These are phyloP conservation scores for Phaeoacremonium minimum DNA, from an alignment of 2,329 filamentous ascomycete species.

Conservation along the genomic window DNA sequence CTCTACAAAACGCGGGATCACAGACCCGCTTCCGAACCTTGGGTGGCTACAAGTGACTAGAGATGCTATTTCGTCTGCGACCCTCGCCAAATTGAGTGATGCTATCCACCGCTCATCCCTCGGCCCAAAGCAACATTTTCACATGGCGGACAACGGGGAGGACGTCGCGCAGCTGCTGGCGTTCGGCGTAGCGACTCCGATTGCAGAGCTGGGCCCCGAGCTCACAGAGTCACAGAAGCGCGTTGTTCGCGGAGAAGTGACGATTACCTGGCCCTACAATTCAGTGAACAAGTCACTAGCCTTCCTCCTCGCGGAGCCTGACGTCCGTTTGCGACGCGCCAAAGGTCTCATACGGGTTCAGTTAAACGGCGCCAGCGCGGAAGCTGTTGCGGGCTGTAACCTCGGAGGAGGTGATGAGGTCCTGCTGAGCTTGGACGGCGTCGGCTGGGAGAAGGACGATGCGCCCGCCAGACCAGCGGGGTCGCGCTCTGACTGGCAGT, in stretches of 20 bases:
- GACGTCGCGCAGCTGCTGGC: slow-evolving; percentile 13
- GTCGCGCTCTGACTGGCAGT: slow-evolving; percentile 52
- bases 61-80: too few species aligned
- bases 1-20: too few species aligned
- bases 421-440: slow-evolving; percentile 64
- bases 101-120: too few species aligned
- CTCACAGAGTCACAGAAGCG: slow-evolving; percentile 33
- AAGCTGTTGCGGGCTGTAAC: slow-evolving; percentile 59
- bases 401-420: slow-evolving; percentile 78
- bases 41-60: too few species aligned
- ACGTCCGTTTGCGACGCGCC: slow-evolving; percentile 72
- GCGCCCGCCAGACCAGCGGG: slow-evolving; percentile 42
- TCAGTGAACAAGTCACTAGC: slow-evolving; percentile 69
- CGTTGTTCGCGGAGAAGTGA: slow-evolving; percentile 67
- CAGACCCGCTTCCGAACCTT: too few species aligned
- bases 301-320: slow-evolving; percentile 78
- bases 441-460: slow-evolving; percentile 56
- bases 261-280: slow-evolving; percentile 89
- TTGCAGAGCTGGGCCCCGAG: slow-evolving; percentile 50
- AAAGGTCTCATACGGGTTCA: slow-evolving; percentile 78
- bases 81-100: too few species aligned
- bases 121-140: too few species aligned
- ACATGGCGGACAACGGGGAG: slow-evolving; percentile 1
- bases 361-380: slow-evolving; percentile 68
- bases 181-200: slow-evolving; percentile 35